Percentiles rank a stretch among this genome's conserved stretches.
These are phyloP conservation scores for Pseudogymnoascus sp. DNA, from an alignment of 2,329 filamentous ascomycete species.

Conservation along the genomic window DNA sequence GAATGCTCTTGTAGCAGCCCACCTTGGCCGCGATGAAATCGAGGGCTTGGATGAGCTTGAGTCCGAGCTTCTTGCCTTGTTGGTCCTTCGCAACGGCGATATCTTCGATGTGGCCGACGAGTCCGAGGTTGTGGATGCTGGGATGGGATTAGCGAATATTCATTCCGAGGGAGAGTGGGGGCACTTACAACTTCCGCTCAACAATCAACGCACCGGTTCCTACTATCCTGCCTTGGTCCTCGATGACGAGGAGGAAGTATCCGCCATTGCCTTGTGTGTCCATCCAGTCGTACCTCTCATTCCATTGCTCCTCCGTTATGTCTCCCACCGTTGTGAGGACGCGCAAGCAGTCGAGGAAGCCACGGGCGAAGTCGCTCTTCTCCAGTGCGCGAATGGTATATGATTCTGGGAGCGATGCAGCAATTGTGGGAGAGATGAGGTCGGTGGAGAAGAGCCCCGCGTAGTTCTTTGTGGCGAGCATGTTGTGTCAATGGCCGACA, in stretches of 20 bases:
- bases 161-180: not conserved
- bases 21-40: slow-evolving; percentile 81
- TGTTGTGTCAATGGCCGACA: not conserved
- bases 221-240: slow-evolving; percentile 64
- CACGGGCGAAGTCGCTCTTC: slow-evolving; percentile 68
- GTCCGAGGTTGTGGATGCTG: slow-evolving; percentile 72
- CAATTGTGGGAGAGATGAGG: slow-evolving; percentile 72
- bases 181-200: slow-evolving; percentile 81
- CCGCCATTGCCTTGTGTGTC: slow-evolving; percentile 56
- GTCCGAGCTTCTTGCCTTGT: slow-evolving; percentile 92
- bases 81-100: slow-evolving; percentile 93
- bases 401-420: slow-evolving; percentile 65
- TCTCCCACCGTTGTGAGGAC: slow-evolving; percentile 91
- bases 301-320: slow-evolving; percentile 66
- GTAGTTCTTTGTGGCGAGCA: slow-evolving; percentile 16
- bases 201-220: slow-evolving; percentile 85
- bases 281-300: slow-evolving; percentile 76
- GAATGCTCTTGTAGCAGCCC: slow-evolving; percentile 94
- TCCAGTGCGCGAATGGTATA: slow-evolving; percentile 79
- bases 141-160: slow-evolving; percentile 22
- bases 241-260: slow-evolving; percentile 83
- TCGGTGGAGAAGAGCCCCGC: slow-evolving; percentile 67
- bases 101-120: slow-evolving; percentile 94
- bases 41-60: slow-evolving; percentile 88
- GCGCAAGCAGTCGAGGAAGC: slow-evolving; percentile 85